phyloP scores from a whole-genome alignment of 495 filamentous ascomycete genomes.

The Neurospora discreta region DNA sequence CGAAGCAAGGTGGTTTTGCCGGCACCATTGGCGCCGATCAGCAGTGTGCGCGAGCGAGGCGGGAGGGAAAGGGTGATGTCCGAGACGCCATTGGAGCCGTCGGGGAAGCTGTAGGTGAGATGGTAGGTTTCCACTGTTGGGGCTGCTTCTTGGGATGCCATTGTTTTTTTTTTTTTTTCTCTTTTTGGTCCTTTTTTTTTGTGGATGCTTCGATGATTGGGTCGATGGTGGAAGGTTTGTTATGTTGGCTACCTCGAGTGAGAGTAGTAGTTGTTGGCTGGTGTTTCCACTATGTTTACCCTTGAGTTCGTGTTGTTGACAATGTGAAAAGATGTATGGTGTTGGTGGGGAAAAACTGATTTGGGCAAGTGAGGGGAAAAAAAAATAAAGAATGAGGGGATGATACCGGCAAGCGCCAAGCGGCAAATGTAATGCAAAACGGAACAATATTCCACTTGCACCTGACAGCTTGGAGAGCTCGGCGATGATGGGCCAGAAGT shows the following conservation, averaged over 20 bases:
- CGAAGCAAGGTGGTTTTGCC: slow-evolving; percentile 94
- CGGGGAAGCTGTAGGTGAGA: slow-evolving; percentile 83
- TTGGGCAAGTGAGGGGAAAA: not conserved
- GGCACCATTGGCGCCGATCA: slow-evolving; percentile 95
- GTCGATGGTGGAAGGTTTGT: not conserved
- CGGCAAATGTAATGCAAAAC: not conserved
- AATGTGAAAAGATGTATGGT: not conserved
- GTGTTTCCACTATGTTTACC: not conserved
- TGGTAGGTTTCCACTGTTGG: slow-evolving; percentile 50
- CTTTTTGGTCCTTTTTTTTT: too few relatives aligned
- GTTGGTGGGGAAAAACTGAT: not conserved
- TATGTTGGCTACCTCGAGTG: not conserved
- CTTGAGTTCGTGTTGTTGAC: not conserved
- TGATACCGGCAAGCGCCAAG: not conserved
- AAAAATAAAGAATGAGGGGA: not conserved
- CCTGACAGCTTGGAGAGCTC: not conserved
- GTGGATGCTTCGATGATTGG: not conserved
- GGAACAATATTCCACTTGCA: not conserved
- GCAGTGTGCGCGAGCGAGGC: slow-evolving; percentile 69
- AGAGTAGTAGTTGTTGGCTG: not conserved
- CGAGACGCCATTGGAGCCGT: slow-evolving; percentile 61
- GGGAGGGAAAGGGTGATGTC: slow-evolving; percentile 67
- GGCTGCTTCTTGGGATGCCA: slow-evolving; percentile 2
- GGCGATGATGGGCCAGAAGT: not conserved
- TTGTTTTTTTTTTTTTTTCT: not conserved